Evolutionary conservation across 1,139 yeast species (phyloP), one percentile per base, ranked within the genome.

Genomic region (Suhomyces choctaworum): DNA sequence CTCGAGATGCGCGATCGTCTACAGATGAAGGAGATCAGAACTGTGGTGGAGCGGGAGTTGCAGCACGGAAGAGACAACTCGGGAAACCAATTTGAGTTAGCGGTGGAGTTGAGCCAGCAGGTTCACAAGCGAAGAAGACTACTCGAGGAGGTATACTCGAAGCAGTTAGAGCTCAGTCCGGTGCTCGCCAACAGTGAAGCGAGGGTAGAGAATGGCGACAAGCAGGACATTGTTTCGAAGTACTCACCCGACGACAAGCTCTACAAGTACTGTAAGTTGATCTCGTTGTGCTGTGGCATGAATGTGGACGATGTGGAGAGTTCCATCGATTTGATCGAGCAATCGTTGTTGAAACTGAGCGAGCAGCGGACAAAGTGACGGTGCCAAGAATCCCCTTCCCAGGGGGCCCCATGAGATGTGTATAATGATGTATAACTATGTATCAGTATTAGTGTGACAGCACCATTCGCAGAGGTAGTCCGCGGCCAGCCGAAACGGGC

Each of bases 201-300:
- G 20, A 28, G 20, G 15, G 14, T 25, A 16, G 22, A 36, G 22
- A 27, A 22, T n/a, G 27, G 31, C 6, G 30, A 13, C 9, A 25
- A 29, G 20, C 28, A 32, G 16, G 51, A 60, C 13, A 46, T 56
- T 4, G 57, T 62, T 12, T 47, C 60, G 14, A 48, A 49, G 32
- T 64, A 57, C 41, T 60, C 70, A 2, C 44, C 48, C 9, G 61
- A 61, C 21, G 73, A 68, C 43, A 62, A 56, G 33, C 54, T 70
- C 31, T 58, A 58, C 49, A 70, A 70, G 45, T 70, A 70, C 44
- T 66, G 73, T 44, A 63, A 60, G 44, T 54, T 70, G 40, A 65
- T 70, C 13, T 63, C 75, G 12, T 50, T 66, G 27, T 68, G 75
- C 45, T 70, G 75, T 42, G 76, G 73, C 13, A 66, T 70, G 74